Percentiles rank a stretch among this genome's conserved stretches.
Evolutionary conservation across 2,329 filamentous ascomycete genomes (phyloP).

Genomic region (Xylaria sp.): DNA sequence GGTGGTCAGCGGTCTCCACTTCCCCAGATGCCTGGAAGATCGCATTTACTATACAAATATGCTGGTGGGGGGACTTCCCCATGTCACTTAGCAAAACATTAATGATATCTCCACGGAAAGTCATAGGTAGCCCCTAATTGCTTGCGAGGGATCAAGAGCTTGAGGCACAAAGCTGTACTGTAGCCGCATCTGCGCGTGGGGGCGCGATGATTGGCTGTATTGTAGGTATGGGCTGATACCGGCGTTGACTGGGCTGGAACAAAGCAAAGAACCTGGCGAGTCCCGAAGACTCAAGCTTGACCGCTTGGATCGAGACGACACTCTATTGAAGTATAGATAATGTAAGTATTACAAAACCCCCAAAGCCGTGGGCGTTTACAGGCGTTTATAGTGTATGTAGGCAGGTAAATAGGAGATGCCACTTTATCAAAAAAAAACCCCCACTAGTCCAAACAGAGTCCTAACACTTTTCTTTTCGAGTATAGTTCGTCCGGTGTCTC

Average conservation of each 20-base stretch:
- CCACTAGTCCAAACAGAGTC: conserved; percentile 4
- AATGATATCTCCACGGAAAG: neutral
- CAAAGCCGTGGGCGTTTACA: neutral
- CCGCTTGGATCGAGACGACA: conserved; percentile 46
- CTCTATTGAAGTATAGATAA: neutral
- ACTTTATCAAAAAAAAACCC: neutral
- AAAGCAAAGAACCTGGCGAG: conserved; percentile 12
- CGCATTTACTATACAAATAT: neutral
- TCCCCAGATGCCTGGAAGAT: conserved; percentile 29
- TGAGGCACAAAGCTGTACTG: conserved; percentile 13
- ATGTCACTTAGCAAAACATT: conserved; percentile 2
- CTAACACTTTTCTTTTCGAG: conserved; percentile 3
- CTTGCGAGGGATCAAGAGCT: conserved; percentile 9
- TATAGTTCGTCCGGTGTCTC: neutral
- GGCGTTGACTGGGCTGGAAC: neutral
- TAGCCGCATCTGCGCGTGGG: conserved; percentile 22
- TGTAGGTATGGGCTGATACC: conserved; percentile 18
- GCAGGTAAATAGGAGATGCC: neutral
- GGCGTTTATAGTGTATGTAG: too few species aligned
- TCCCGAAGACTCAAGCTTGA: conserved; percentile 47
- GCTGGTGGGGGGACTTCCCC: conserved; percentile 8
- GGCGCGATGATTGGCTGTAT: neutral
- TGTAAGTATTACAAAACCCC: neutral
- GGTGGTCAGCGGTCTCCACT: conserved; percentile 22
- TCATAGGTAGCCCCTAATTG: neutral